phyloP scores from a whole-genome alignment of 805 yeast genomes.

The Wickerhamiella azymoides region DNA sequence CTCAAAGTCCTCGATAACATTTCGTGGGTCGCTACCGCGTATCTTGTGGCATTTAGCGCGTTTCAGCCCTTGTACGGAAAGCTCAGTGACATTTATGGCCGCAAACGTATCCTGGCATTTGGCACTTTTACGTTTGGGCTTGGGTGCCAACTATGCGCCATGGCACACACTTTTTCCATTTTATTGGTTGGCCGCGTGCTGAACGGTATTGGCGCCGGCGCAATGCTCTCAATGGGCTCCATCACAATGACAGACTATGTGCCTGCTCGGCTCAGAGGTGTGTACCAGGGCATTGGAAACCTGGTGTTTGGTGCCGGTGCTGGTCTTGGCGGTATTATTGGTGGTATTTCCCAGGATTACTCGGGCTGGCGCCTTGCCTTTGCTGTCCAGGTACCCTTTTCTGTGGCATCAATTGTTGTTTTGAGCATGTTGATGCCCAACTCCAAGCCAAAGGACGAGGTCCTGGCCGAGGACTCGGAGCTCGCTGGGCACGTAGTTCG shows the following conservation, averaged over 20 bases:
- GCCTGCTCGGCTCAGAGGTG: slow-evolving; percentile 60
- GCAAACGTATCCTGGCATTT: slow-evolving; percentile 29
- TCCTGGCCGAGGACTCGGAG: slow-evolving; percentile 21
- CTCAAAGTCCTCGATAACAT: slow-evolving; percentile 38
- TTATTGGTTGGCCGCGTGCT: slow-evolving; percentile 61
- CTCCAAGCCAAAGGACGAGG: slow-evolving; percentile 3
- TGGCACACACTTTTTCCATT: slow-evolving; percentile 39
- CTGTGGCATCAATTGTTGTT: slow-evolving; percentile 28
- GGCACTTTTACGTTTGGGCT: slow-evolving; percentile 32
- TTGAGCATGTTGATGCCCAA: slow-evolving; percentile 16
- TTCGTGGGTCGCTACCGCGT: slow-evolving; percentile 63
- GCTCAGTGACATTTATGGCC: slow-evolving; percentile 43
- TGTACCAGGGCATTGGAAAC: slow-evolving; percentile 73
- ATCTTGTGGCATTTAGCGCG: slow-evolving; percentile 53
- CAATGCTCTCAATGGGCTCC: slow-evolving; percentile 60
- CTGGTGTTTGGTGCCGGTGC: slow-evolving; percentile 67
- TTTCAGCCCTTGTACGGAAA: slow-evolving; percentile 66
- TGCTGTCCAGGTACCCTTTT: slow-evolving; percentile 28
- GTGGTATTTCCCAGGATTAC: slow-evolving; percentile 39
- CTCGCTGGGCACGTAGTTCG: slow-evolving; percentile 23
- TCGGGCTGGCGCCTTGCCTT: slow-evolving; percentile 54
- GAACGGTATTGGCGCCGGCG: slow-evolving; percentile 89
- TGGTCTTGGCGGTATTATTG: slow-evolving; percentile 47
- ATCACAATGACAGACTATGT: slow-evolving; percentile 67
- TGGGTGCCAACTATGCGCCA: slow-evolving; percentile 40